Percentiles rank a stretch among this genome's conserved stretches.
Evolutionary conservation across 805 yeast species (phyloP).

Genomic region (Candida schatavii): DNA sequence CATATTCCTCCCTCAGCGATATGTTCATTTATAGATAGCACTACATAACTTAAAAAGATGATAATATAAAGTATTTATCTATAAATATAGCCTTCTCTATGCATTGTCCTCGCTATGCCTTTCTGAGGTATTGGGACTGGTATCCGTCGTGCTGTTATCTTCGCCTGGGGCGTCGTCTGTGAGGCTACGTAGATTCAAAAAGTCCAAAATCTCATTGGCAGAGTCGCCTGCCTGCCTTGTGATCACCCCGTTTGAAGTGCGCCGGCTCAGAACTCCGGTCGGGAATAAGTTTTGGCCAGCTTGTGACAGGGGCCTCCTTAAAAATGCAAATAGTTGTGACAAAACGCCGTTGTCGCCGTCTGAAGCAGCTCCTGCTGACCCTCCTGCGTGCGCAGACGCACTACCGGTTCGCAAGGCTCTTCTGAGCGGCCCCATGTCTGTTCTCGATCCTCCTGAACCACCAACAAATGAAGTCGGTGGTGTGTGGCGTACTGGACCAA

Average conservation of each 20-base stretch:
- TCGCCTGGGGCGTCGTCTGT: constrained; percentile 15
- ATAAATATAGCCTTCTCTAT: not conserved
- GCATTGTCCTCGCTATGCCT: not conserved
- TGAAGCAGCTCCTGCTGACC: no score
- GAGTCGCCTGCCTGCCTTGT: constrained; percentile 22
- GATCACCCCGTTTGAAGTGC: constrained; percentile 45
- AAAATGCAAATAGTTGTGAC: constrained; percentile 19
- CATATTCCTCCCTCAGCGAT: no score
- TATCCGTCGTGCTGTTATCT: not conserved
- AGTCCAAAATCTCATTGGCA: constrained; percentile 20
- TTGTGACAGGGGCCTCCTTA: constrained; percentile 14
- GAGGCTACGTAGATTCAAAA: constrained; percentile 25
- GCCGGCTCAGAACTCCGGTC: constrained; percentile 46
- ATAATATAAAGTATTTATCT: no score
- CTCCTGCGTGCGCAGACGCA: no score
- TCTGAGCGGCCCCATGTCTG: no score
- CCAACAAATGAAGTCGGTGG: no score
- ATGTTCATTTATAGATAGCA: no score
- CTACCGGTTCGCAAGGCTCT: not conserved
- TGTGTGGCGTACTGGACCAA: not conserved
- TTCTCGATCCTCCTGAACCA: no score
- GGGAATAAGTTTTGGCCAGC: constrained; percentile 31
- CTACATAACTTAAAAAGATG: no score
- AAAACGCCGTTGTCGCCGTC: constrained; percentile 9
- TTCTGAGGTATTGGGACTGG: not conserved